A percentile compares a stretch with the other conserved stretches of the same genome.
phyloP scores from a whole-genome alignment of 75 land plant species.

The Pinus tabuliformis region DNA sequence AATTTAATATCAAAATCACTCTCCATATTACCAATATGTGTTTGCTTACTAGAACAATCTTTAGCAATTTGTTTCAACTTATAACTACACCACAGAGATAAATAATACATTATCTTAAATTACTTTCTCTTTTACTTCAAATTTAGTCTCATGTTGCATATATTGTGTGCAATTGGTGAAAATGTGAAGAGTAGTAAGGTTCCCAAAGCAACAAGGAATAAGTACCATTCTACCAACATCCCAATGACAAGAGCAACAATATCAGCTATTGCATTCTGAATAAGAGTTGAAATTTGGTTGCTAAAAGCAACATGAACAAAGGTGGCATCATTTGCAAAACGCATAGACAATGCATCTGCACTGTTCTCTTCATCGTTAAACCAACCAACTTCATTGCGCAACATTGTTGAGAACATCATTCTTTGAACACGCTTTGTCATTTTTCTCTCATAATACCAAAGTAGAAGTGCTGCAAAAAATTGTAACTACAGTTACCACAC shows the following conservation, averaged over 20 bases:
- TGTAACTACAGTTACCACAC: slow-evolving; percentile 84
- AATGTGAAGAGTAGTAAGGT: slow-evolving; percentile 78
- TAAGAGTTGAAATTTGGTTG: slow-evolving; percentile 91
- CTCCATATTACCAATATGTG: too few relatives aligned
- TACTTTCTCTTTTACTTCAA: too few relatives aligned
- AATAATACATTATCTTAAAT: too few relatives aligned
- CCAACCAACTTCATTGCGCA: slow-evolving; percentile 99
- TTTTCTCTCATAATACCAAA: slow-evolving; percentile 99
- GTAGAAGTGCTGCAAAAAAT: slow-evolving; percentile 98
- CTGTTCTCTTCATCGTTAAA: slow-evolving; percentile 99
- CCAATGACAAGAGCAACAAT: slow-evolving; percentile 87
- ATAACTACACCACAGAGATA: too few relatives aligned
- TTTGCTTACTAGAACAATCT: too few relatives aligned
- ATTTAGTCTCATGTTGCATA: too few relatives aligned
- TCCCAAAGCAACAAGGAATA: slow-evolving; percentile 90
- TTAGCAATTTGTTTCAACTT: too few relatives aligned
- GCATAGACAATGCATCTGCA: slow-evolving; percentile 95
- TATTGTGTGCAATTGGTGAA: slow-evolving; percentile 92
- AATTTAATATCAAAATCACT: too few relatives aligned
- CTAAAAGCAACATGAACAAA: slow-evolving; percentile 99
- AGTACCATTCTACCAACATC: slow-evolving; percentile 80
- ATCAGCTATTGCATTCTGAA: slow-evolving; percentile 89
- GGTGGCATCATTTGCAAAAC: slow-evolving; percentile 97
- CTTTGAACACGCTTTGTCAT: slow-evolving; percentile 97
- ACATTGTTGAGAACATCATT: slow-evolving; percentile 99